Base-by-base conservation (phyloP, 345 rosid species). In the Boechera divaricarpa region DNA sequence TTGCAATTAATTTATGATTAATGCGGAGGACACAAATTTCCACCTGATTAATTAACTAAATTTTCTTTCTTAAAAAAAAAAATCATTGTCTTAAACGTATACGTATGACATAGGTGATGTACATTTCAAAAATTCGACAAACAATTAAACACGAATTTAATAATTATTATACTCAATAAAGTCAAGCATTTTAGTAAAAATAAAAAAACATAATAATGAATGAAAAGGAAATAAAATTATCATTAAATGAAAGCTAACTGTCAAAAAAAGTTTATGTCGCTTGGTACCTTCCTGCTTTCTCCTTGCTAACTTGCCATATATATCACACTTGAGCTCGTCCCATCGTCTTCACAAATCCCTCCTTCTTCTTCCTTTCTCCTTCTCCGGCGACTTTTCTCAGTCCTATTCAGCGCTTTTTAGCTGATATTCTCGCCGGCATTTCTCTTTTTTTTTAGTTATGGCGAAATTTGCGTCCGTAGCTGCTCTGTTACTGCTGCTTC, bases 241-340 rank as follows among this genome's bases (percentile, higher is more conserved):
- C 77, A 77, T 18, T 77, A 45, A 77, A 71, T 77, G 81, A 77
- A 71, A 1, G 72, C 77, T 71, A 77, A 77, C 81, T 80, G 83
- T 75, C 81, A 70, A 70, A 72, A 69, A 72, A 33, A 4, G 24
- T 21, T 21, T 61, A 59, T 79, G 81, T 48, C 87, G 60, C 87
- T 63, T 38, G 81, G 75, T 67, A 66, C 83, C 87, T 89, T 77
- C 94, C 89, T 78, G 70, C 86, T 86, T 78, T 89, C 88, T 70
- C 77, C 71, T 65, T 60, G 7, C 79, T 70, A 44, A 35, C 24
- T 85, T 81, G 86, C 88, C 57, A 67, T 91, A 87, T 87, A 91
- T 80, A 87, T 70, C 45, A 5, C 76, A 69, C 82, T 75, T 33
- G 2, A 56, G 75, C 72, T 69, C 69, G 10, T 54, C 82, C 8